Evolutionary conservation across 306 rosid genomes (phyloP).

Genomic region (Echinosophora koreensis): DNA sequence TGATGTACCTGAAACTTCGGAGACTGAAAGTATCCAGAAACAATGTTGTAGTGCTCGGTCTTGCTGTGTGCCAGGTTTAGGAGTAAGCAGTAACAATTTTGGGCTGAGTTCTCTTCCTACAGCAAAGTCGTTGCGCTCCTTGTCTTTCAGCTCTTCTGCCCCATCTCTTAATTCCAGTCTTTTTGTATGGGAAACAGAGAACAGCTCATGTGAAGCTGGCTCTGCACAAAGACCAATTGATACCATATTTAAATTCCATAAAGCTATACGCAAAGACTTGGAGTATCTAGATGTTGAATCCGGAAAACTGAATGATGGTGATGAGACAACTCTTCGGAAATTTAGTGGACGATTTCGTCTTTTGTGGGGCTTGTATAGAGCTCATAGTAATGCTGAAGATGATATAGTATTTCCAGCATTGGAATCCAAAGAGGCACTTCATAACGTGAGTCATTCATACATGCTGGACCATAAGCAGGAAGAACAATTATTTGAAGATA

Average conservation of each 20-base stretch:
- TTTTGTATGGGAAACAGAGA: conserved; percentile 89
- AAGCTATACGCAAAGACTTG: conserved; percentile 97
- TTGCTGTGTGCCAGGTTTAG: conserved; percentile 93
- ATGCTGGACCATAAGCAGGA: conserved; percentile 96
- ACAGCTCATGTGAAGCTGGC: conserved; percentile 63
- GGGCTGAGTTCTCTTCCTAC: conserved; percentile 75
- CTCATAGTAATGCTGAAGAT: conserved; percentile 99
- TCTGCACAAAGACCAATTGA: conserved; percentile 90
- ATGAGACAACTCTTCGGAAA: conserved; percentile 74
- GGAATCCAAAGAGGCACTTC: conserved; percentile 98
- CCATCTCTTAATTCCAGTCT: conserved; percentile 97
- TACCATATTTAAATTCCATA: conserved; percentile 96
- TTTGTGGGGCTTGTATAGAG: conserved; percentile 97
- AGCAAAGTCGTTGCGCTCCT: conserved; percentile 85
- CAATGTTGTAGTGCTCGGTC: conserved; percentile 68
- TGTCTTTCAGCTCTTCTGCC: conserved; percentile 89
- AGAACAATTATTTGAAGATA: conserved; percentile 88
- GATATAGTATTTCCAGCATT: conserved; percentile 96
- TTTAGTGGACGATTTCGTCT: conserved; percentile 96
- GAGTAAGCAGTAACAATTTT: conserved; percentile 85
- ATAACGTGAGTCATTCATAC: conserved; percentile 96
- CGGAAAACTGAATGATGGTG: conserved; percentile 86
- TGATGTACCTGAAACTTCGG: conserved; percentile 52
- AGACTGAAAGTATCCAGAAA: conserved; percentile 60
- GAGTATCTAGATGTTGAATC: conserved; percentile 98